These are phyloP conservation scores for Prototheca stagnorum DNA, from an alignment of 163 green algal genomes.

Conservation along the genomic window DNA sequence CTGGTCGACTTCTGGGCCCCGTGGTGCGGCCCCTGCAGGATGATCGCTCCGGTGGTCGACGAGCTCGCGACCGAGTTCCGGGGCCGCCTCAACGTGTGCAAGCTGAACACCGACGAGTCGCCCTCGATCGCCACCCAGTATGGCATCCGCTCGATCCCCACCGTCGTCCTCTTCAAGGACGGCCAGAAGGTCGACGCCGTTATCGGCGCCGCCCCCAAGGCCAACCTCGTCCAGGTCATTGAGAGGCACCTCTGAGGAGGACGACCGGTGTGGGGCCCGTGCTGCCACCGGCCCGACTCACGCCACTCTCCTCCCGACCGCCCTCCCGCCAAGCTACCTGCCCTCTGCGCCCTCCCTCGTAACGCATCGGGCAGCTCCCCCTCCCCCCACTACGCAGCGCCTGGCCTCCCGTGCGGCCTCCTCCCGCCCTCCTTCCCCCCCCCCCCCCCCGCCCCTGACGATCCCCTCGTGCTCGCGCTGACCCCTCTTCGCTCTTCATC, in stretches of 20 bases:
- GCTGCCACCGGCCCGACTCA: background rate
- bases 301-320: background rate
- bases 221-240: conserved; percentile 65
- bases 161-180: conserved; percentile 86
- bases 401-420: too few species aligned
- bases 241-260: conserved; percentile 68
- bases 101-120: conserved; percentile 97
- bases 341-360: too few species aligned
- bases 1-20: conserved; percentile 82
- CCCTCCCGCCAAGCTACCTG: too few species aligned
- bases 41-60: conserved; percentile 94
- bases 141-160: conserved; percentile 94
- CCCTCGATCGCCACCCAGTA: conserved; percentile 84
- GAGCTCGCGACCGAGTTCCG: conserved; percentile 77
- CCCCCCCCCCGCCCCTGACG: too few species aligned
- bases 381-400: too few species aligned
- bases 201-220: conserved; percentile 89
- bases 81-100: conserved; percentile 72
- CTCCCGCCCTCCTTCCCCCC: too few species aligned
- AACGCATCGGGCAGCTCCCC: too few species aligned
- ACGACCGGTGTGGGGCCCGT: background rate
- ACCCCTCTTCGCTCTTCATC: too few species aligned
- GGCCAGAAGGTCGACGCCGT: conserved; percentile 85
- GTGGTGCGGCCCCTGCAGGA: conserved; percentile 89
- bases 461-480: too few species aligned